phyloP scores from a whole-genome alignment of 2,329 filamentous ascomycete species.

The Phialophora macrospora region DNA sequence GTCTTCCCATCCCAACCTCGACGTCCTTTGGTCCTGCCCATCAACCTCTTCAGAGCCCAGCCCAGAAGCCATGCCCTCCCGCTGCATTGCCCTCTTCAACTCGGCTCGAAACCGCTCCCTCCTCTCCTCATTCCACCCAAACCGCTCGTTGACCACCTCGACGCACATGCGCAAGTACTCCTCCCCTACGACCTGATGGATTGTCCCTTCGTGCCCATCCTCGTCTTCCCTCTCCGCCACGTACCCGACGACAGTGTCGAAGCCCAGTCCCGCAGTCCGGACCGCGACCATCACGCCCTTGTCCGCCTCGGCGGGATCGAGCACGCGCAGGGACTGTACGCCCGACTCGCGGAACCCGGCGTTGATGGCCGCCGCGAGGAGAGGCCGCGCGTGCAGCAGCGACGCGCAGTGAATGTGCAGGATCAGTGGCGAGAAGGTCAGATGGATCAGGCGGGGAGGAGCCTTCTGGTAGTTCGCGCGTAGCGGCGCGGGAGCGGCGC shows the following conservation, averaged over 20 bases:
- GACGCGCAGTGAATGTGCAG: slow-evolving; percentile 84
- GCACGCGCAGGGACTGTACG: slow-evolving; percentile 65
- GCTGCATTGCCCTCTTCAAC: slow-evolving; percentile 34
- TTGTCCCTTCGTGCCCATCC: slow-evolving; percentile 40
- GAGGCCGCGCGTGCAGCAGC: slow-evolving; percentile 71
- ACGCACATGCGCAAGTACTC: slow-evolving; percentile 71
- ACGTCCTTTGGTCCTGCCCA: neutral
- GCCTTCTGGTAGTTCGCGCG: too few relatives aligned
- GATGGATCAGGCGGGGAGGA: slow-evolving; percentile 29
- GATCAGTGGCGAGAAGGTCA: slow-evolving; percentile 50
- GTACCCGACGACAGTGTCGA: slow-evolving; percentile 79
- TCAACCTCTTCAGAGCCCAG: slow-evolving; percentile 9
- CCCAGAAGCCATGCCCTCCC: slow-evolving; percentile 19
- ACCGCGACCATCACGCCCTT: slow-evolving; percentile 69
- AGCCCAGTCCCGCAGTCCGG: slow-evolving; percentile 77
- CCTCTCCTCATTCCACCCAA: slow-evolving; percentile 48
- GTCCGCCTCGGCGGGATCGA: slow-evolving; percentile 41
- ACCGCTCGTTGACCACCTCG: slow-evolving; percentile 69
- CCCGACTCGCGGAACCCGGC: slow-evolving; percentile 92
- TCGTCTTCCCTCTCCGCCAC: slow-evolving; percentile 39
- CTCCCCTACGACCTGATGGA: slow-evolving; percentile 62
- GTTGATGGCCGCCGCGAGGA: slow-evolving; percentile 75
- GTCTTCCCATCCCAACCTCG: slow-evolving; percentile 32
- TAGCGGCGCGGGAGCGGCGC: neutral
- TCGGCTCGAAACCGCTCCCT: slow-evolving; percentile 44